Evolutionary conservation across 164 flowering plant species (phyloP), one percentile per base, ranked within the genome.

Genomic region (Umbilicus rupestris): DNA sequence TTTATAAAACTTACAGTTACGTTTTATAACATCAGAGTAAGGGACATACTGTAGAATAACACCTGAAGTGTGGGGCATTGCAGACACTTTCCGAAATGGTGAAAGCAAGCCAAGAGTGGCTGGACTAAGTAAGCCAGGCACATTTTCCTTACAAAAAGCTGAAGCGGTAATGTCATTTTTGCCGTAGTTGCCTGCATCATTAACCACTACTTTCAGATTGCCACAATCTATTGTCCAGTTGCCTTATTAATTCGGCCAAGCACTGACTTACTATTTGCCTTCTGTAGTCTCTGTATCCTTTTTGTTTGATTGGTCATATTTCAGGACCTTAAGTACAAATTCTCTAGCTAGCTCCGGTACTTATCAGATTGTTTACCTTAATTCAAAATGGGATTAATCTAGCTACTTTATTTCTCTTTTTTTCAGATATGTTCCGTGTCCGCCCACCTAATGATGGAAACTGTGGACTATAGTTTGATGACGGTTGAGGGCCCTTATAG

Each of bases 91-190:
- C n/a, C 35, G 24, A 26, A 26, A 28, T 28, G 33, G 60, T 55
- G 33, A 55, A 55, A 55, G 60, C 60, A 26, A 28, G 17, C 60
- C 16, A 28, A 55, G 60, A 28, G 28, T 55, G 60, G 60, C 60
- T 55, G 29, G 60, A 55, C 60, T 26, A 28, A 28, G 60, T 55
- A 55, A 55, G 60, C 60, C 60, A 55, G 60, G 60, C 60, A 55
- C 33, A 55, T 26, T 28, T 55, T 55, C 60, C 29, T 55, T 3
- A 12, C 33, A 26, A 55, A 55, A 55, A 55, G 60, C 35, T 55
- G 19, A 55, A 55, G 7, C 60, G 28, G 28, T 28, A 55, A 19
- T 28, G 28, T 26, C 60, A 28, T 28, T 14, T 33, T 55, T 28
- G 15, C 60, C 16, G 0, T 55, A 28, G 60, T 55, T 5, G 60